phyloP scores from a whole-genome alignment of 1,284 basidiomycete species.

The Rhodotorula sp. region DNA sequence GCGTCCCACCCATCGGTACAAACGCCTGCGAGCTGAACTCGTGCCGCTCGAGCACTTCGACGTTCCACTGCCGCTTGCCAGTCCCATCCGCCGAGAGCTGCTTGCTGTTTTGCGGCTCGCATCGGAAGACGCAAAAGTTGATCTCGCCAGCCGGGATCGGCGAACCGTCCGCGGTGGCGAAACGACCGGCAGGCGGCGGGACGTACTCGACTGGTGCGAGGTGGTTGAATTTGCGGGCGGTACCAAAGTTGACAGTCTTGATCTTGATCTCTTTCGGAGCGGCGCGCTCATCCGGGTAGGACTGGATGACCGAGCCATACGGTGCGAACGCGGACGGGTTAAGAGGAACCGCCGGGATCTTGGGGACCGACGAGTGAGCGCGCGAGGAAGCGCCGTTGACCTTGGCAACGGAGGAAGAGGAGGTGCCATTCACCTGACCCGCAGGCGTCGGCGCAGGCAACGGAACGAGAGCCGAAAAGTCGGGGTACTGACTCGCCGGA shows the following conservation, averaged over 20 bases:
- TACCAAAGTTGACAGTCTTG: slow-evolving; percentile 79
- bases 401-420: slow-evolving; percentile 24
- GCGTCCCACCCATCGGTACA: slow-evolving; percentile 68
- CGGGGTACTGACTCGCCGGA: slow-evolving; percentile 49
- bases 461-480: slow-evolving; percentile 30
- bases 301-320: slow-evolving; percentile 84
- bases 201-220: slow-evolving; percentile 59
- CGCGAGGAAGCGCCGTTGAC: background rate
- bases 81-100: slow-evolving; percentile 46
- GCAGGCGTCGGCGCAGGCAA: slow-evolving; percentile 31
- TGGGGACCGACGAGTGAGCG: slow-evolving; percentile 38
- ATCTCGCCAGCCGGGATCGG: slow-evolving; percentile 8
- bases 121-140: slow-evolving; percentile 44
- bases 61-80: slow-evolving; percentile 44
- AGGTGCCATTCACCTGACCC: slow-evolving; percentile 33
- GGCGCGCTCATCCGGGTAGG: slow-evolving; percentile 66
- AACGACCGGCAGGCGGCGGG: background rate
- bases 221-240: slow-evolving; percentile 86
- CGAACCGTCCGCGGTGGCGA: background rate
- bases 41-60: slow-evolving; percentile 70
- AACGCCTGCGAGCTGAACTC: slow-evolving; percentile 64
- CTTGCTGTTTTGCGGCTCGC: slow-evolving; percentile 41
- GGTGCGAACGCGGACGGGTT: slow-evolving; percentile 76
- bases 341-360: slow-evolving; percentile 68
- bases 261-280: slow-evolving; percentile 60